Evolutionary conservation across 2,329 filamentous ascomycete genomes (phyloP).

Genomic region (Cercospora sp.): DNA sequence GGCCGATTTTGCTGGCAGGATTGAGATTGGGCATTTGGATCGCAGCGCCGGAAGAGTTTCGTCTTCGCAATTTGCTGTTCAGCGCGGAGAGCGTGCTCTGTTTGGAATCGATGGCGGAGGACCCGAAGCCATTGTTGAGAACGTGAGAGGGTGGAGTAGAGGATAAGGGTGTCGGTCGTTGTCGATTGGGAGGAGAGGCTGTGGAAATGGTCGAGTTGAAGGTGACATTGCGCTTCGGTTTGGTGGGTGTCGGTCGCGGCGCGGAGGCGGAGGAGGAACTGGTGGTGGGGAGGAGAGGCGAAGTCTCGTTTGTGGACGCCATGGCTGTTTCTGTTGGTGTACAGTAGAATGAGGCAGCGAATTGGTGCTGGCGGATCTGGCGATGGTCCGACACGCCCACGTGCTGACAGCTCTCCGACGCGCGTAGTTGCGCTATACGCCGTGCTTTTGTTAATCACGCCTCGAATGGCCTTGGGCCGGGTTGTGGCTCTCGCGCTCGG

Average conservation of each 20-base stretch:
- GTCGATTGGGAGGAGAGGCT: constrained; percentile 44
- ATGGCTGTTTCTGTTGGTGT: constrained; percentile 1
- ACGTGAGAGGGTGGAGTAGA: constrained; percentile 32
- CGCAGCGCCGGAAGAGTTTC: constrained; percentile 76
- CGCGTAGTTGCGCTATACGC: not conserved
- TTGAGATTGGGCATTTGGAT: constrained; percentile 45
- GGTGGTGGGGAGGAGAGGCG: constrained; percentile 28
- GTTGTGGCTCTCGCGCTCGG: not conserved
- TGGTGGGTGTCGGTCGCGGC: constrained; percentile 32
- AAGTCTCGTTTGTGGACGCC: constrained; percentile 24
- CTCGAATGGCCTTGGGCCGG: too few relatives aligned
- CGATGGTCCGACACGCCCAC: not conserved
- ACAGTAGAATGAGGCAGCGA: constrained; percentile 12
- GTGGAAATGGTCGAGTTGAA: constrained; percentile 67
- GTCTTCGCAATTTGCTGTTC: constrained; percentile 82
- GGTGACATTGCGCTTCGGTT: constrained; percentile 66
- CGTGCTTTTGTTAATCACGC: not conserved
- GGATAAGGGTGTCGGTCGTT: constrained; percentile 33
- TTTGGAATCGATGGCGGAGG: constrained; percentile 41
- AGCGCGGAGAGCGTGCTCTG: constrained; percentile 72
- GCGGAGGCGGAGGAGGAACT: constrained; percentile 17
- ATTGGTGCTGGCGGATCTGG: not conserved
- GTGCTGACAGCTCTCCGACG: not conserved
- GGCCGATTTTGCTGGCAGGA: constrained; percentile 74
- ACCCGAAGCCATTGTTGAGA: constrained; percentile 32